Percentiles rank a stretch among this genome's conserved stretches.
Conservation (phyloP, 192 early-diverging fungal species). For the Allomyces macrogynus region DNA sequence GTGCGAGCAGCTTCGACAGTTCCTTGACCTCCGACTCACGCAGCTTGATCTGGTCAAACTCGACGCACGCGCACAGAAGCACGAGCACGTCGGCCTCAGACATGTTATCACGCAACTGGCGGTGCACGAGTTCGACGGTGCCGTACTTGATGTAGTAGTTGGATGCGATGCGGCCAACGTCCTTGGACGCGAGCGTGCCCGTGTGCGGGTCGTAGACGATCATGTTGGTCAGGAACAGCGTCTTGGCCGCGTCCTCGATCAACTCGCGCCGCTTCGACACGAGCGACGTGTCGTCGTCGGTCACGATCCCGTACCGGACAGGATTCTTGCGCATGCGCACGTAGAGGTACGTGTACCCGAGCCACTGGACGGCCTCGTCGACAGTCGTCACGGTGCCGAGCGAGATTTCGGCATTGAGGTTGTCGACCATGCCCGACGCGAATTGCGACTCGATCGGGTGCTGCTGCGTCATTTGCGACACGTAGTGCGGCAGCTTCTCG, state of each 20-base stretch:
- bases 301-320: conserved; percentile 72
- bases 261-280: conserved; percentile 63
- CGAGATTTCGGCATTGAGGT: conserved; percentile 92
- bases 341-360: conserved; percentile 91
- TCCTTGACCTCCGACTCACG: conserved; percentile 75
- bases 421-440: conserved; percentile 64
- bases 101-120: conserved; percentile 56
- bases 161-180: conserved; percentile 80
- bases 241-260: conserved; percentile 48
- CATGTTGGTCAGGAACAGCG: conserved; percentile 73
- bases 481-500: conserved; percentile 82
- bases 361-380: conserved; percentile 89
- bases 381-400: conserved; percentile 88
- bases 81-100: conserved; percentile 81
- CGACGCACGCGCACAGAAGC: conserved; percentile 70
- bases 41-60: conserved; percentile 88
- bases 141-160: conserved; percentile 76
- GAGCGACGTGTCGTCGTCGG: conserved; percentile 61
- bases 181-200: conserved; percentile 68
- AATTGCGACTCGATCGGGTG: conserved; percentile 93
- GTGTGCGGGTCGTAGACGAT: conserved; percentile 68
- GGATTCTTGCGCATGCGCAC: conserved; percentile 95
- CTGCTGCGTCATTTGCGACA: conserved; percentile 84
- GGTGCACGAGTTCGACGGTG: conserved; percentile 76
- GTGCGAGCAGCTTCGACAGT: conserved; percentile 42